Evolutionary conservation across 306 rosid species (phyloP).

Genomic region (Trifolium subterraneum): DNA sequence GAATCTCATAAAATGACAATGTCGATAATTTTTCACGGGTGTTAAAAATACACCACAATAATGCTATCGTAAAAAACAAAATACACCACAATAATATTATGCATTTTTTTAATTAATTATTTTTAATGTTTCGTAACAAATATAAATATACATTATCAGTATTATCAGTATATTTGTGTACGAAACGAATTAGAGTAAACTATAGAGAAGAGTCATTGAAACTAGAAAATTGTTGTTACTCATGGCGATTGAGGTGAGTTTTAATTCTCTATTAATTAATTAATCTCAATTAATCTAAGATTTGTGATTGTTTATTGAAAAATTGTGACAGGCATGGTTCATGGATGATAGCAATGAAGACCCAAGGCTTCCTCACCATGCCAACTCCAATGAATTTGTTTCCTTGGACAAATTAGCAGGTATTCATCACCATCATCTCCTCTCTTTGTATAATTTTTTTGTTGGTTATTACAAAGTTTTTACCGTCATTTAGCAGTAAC

Average conservation of each 20-base stretch:
- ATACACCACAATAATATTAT: slow-evolving; percentile 34
- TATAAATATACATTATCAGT: neutral
- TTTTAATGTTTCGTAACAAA: neutral
- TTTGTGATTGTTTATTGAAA: neutral
- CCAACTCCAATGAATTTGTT: slow-evolving; percentile 58
- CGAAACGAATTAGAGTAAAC: neutral
- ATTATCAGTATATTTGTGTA: neutral
- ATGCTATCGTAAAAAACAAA: too few relatives aligned
- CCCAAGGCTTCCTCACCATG: slow-evolving; percentile 79
- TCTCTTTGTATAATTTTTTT: too few relatives aligned
- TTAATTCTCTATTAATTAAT: neutral
- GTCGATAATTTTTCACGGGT: slow-evolving; percentile 29
- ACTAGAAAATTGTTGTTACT: slow-evolving; percentile 7
- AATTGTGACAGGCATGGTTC: slow-evolving; percentile 73
- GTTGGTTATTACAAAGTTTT: too few relatives aligned
- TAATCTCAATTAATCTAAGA: neutral
- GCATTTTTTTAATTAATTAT: neutral
- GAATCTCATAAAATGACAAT: slow-evolving; percentile 17
- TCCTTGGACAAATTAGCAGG: slow-evolving; percentile 69
- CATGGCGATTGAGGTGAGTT: slow-evolving; percentile 75
- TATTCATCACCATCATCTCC: slow-evolving; percentile 17
- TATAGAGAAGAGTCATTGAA: neutral
- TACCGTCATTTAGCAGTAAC: too few relatives aligned
- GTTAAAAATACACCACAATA: slow-evolving; percentile 1
- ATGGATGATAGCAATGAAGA: slow-evolving; percentile 73